phyloP scores from a whole-genome alignment of 306 rosid species.

The Cicer chorassanicum region DNA sequence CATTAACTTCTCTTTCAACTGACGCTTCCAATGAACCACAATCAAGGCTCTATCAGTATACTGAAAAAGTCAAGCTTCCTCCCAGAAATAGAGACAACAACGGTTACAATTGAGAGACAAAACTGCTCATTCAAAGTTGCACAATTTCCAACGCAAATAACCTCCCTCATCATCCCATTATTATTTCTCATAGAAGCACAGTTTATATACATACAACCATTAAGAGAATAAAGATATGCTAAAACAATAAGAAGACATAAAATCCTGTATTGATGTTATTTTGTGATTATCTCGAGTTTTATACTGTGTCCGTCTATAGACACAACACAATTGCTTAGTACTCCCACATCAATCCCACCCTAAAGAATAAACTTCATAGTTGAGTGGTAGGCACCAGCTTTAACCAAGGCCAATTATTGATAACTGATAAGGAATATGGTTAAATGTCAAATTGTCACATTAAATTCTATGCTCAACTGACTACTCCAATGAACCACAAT shows the following conservation, averaged over 20 bases:
- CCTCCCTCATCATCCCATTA: neutral
- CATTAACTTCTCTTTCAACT: neutral
- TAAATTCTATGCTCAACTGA: neutral
- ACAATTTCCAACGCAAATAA: neutral
- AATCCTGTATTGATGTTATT: neutral
- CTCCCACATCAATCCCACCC: slow-evolving; percentile 4
- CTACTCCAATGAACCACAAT: slow-evolving; percentile 20
- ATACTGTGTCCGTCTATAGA: neutral
- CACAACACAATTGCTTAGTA: neutral
- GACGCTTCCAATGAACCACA: neutral
- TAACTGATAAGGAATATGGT: neutral
- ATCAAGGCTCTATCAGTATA: slow-evolving; percentile 6
- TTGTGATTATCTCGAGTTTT: neutral
- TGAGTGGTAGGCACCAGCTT: neutral
- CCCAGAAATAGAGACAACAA: neutral
- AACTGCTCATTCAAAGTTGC: neutral
- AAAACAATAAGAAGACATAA: neutral
- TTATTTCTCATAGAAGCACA: neutral
- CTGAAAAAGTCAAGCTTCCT: neutral
- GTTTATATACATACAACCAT: neutral
- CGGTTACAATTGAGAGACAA: neutral
- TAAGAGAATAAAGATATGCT: neutral
- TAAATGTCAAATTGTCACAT: neutral
- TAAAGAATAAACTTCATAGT: neutral
- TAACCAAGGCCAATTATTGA: slow-evolving; percentile 14